A percentile compares a stretch with the other conserved stretches of the same genome.
These are phyloP conservation scores for Hirsutella rhossiliensis DNA, from an alignment of 2,329 filamentous ascomycete species.

Conservation along the genomic window DNA sequence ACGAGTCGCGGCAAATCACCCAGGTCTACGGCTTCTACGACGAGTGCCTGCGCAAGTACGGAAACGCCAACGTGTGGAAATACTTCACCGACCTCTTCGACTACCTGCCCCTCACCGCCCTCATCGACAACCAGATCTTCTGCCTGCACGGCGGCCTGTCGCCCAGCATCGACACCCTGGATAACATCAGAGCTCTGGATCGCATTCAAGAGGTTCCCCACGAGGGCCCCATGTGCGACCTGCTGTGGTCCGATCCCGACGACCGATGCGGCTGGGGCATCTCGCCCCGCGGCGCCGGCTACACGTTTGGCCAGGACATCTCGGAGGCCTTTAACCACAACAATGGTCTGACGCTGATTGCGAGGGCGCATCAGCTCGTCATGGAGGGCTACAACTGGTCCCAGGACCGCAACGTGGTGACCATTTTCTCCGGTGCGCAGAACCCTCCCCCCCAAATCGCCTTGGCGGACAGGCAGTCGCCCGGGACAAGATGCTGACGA, in stretches of 20 bases:
- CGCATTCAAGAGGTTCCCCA: conserved; percentile 97
- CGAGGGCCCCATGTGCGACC: conserved; percentile 95
- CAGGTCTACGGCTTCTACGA: conserved; percentile 99
- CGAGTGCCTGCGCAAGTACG: conserved; percentile 96
- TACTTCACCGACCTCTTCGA: conserved; percentile 98
- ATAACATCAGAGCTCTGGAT: conserved; percentile 90
- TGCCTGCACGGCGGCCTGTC: conserved; percentile 95
- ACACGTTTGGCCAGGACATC: conserved; percentile 94
- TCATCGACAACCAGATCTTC: conserved; percentile 99
- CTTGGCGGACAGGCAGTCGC: neutral
- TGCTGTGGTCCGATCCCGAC: conserved; percentile 96
- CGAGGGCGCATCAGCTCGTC: conserved; percentile 91
- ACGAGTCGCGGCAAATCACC: conserved; percentile 97
- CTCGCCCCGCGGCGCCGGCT: conserved; percentile 84
- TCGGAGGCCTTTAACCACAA: conserved; percentile 99
- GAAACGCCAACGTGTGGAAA: conserved; percentile 98
- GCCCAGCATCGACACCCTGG: conserved; percentile 89
- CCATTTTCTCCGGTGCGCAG: conserved; percentile 79
- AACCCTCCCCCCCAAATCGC: conserved; percentile 10
- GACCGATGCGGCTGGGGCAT: conserved; percentile 95
- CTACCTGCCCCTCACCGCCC: conserved; percentile 89
- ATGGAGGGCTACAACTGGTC: conserved; percentile 99
- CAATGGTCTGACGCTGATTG: conserved; percentile 91
- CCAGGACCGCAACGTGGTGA: conserved; percentile 94
- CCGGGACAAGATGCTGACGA: conserved; percentile 2